Conservation (phyloP, 2,329 filamentous ascomycete species). For the Botrytis galanthina region DNA sequence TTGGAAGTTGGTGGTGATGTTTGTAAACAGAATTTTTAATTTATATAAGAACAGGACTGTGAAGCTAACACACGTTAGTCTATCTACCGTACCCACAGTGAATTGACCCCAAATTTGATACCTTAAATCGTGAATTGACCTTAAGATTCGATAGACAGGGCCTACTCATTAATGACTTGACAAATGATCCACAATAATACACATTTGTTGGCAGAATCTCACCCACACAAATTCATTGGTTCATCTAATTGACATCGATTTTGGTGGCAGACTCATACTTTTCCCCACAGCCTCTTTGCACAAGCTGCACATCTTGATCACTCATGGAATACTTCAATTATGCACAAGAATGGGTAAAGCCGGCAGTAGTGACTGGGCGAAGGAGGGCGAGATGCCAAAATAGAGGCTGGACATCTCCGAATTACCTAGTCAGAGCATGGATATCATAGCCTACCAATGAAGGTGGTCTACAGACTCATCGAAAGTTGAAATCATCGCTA, state of each 20-base stretch:
- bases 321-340: background rate
- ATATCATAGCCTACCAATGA: conserved; percentile 3
- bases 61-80: background rate
- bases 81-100: background rate
- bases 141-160: background rate
- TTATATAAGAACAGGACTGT: background rate
- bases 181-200: conserved; percentile 4
- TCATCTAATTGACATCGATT: background rate
- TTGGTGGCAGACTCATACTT: background rate
- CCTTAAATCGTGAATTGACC: background rate
- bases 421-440: background rate
- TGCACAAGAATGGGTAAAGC: conserved; percentile 12
- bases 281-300: conserved; percentile 34
- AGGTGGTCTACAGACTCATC: background rate
- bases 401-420: conserved; percentile 9
- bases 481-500: background rate
- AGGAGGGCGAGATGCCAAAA: conserved; percentile 12
- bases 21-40: background rate
- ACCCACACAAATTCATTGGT: conserved; percentile 2
- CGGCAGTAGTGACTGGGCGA: conserved; percentile 6
- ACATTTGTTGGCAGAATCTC: conserved; percentile 13
- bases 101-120: background rate
- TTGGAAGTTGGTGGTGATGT: background rate
- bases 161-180: background rate
- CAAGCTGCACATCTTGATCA: conserved; percentile 30